These are phyloP conservation scores for Volvariella volvacea DNA, from an alignment of 1,284 basidiomycete species.

Conservation along the genomic window DNA sequence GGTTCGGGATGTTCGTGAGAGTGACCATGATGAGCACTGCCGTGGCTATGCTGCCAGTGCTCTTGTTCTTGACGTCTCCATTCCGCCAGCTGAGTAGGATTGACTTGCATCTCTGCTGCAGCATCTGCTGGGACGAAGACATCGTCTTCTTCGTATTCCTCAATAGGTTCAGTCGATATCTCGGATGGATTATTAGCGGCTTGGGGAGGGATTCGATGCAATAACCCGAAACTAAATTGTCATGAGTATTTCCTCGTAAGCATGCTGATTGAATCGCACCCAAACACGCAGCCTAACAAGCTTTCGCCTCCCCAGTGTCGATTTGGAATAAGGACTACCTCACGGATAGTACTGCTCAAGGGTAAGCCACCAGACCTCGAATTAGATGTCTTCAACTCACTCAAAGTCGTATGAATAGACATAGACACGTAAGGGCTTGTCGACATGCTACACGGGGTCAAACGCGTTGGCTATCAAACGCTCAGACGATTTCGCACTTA, in stretches of 20 bases:
- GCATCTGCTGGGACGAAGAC: conserved; percentile 70
- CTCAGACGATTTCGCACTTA: conserved; percentile 30
- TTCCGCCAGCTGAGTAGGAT: conserved; percentile 22
- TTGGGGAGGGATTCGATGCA: conserved; percentile 84
- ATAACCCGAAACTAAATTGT: conserved; percentile 59
- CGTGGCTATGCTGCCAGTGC: conserved; percentile 23
- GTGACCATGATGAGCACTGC: not conserved
- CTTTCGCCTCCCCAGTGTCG: conserved; percentile 95
- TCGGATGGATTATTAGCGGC: conserved; percentile 46
- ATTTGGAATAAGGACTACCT: conserved; percentile 90
- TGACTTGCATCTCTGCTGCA: conserved; percentile 26
- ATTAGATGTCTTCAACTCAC: conserved; percentile 39
- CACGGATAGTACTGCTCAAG: conserved; percentile 68
- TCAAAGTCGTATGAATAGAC: conserved; percentile 98
- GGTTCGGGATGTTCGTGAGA: not conserved
- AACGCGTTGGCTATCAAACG: not conserved
- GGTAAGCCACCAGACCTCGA: not conserved
- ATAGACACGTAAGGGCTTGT: conserved; percentile 89
- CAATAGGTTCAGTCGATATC: conserved; percentile 24
- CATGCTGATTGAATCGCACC: conserved; percentile 55
- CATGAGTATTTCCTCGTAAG: conserved; percentile 7
- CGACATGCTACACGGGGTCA: conserved; percentile 64
- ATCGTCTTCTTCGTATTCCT: conserved; percentile 54
- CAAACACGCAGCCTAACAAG: conserved; percentile 89
- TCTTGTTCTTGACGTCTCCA: conserved; percentile 35